A percentile compares a stretch with the other conserved stretches of the same genome.
Evolutionary conservation across 2,329 filamentous ascomycete genomes (phyloP).

Genomic region (Ophiostoma sp.): DNA sequence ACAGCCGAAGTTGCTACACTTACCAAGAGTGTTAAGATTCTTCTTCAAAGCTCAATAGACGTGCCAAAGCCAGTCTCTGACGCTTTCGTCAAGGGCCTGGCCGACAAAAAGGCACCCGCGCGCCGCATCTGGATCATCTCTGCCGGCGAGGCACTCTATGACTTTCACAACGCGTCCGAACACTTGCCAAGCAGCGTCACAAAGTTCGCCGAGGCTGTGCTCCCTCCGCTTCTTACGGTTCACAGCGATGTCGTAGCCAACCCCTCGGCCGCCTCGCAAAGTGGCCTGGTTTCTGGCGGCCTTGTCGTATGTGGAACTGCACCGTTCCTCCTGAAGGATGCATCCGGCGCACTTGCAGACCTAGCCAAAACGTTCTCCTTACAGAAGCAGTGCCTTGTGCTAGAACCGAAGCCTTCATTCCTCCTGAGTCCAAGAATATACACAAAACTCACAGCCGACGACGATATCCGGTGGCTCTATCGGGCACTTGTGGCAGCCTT

Average conservation of each 20-base stretch:
- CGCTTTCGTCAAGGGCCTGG: constrained; percentile 70
- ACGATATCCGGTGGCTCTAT: constrained; percentile 73
- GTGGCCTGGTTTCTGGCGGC: constrained; percentile 71
- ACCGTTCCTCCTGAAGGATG: constrained; percentile 47
- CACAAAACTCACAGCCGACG: constrained; percentile 65
- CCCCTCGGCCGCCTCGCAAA: constrained; percentile 72
- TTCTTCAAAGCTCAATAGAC: constrained; percentile 55
- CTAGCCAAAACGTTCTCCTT: constrained; percentile 59
- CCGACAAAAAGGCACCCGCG: constrained; percentile 74
- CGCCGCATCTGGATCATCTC: constrained; percentile 76
- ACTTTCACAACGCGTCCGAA: constrained; percentile 33
- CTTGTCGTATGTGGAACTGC: constrained; percentile 66
- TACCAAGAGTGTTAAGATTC: constrained; percentile 56
- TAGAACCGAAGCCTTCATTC: constrained; percentile 80
- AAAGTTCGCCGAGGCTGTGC: constrained; percentile 49
- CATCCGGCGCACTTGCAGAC: constrained; percentile 42
- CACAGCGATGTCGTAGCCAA: constrained; percentile 77
- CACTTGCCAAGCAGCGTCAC: constrained; percentile 44
- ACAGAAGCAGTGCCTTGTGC: constrained; percentile 58
- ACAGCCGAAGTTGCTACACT: constrained; percentile 69
- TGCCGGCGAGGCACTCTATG: constrained; percentile 64
- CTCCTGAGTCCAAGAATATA: constrained; percentile 80
- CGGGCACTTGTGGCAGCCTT: constrained; percentile 62
- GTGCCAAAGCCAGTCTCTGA: constrained; percentile 64
- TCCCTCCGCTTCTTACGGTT: constrained; percentile 56